Evolutionary conservation across 441 rosid species (phyloP), one percentile per base, ranked within the genome.

Genomic region (Erysimum pusillum): DNA sequence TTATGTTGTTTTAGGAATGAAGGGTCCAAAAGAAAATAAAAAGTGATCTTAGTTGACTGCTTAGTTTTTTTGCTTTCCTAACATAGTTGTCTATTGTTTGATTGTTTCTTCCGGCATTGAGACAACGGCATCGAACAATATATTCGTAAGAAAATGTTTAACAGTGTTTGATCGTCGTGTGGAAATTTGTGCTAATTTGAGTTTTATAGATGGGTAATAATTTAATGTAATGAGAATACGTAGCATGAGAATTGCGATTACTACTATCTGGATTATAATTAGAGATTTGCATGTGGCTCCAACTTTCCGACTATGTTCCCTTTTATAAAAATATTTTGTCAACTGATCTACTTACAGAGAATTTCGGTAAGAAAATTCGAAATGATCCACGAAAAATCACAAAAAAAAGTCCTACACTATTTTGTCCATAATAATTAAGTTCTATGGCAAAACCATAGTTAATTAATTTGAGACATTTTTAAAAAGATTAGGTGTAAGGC

Each of bases 1-100:
- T 59, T 67, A 1, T 14, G n/a, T 76, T 69, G 74, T 36, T 15
- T 14, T 70, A 63, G 34, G 31, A 49, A 67, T 38, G 68, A 52
- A 34, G 18, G 9, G 18, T 28, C 4, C 13, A 48, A 72, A 56
- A 32, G 2, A 63, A 73, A 42, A 7, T 34, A 2, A 9, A 31
- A 51, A 10, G 9, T 1, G 8, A 53, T 49, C 17, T 36, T 9
- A 35, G 28, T n/a, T 46, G 13, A 38, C 4, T 61, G 32, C 12
- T 11, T 8, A 59, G 9, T 45, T 45, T 0, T 18, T 17, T 13
- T 25, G 4, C 13, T 31, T 18, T 60, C 28, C 67, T 69, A 32
- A 59, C 49, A 3, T 46, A 34, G 18, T 13, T 25, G 2, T 48
- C 49, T 18, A 35, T 48, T 35, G n/a, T n/a, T n/a, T n/a, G n/a